Conservation (phyloP, 2,329 filamentous ascomycete genomes). For the Microthyrium microscopicum region DNA sequence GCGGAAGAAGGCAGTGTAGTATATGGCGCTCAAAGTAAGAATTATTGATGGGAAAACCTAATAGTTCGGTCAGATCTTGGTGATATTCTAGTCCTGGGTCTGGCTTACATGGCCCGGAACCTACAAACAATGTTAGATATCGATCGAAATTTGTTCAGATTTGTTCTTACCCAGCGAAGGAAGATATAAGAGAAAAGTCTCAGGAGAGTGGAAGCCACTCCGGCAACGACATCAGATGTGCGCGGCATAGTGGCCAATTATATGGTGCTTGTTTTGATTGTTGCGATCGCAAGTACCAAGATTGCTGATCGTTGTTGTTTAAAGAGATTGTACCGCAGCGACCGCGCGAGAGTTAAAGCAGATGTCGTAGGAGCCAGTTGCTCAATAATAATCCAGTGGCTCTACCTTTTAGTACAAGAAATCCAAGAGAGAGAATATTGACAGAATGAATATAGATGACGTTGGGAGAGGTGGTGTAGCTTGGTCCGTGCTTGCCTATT, state of each 20-base stretch:
- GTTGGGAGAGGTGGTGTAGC: too few species aligned
- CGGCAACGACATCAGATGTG: slow-evolving; percentile 18
- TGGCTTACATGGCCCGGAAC: slow-evolving; percentile 8
- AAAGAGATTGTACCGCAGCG: too few species aligned
- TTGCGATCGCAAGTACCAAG: too few species aligned
- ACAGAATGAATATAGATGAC: too few species aligned
- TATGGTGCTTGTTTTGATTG: too few species aligned
- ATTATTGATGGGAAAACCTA: slow-evolving; percentile 26
- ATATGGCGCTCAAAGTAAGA: slow-evolving; percentile 48
- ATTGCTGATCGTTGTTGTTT: too few species aligned
- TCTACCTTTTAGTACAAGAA: too few species aligned
- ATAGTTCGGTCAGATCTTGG: slow-evolving; percentile 6
- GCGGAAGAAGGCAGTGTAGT: slow-evolving; percentile 45
- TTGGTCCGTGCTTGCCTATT: too few species aligned
- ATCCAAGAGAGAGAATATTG: too few species aligned
- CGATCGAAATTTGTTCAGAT: slow-evolving; percentile 5
- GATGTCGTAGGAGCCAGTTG: too few species aligned
- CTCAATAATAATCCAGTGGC: too few species aligned
- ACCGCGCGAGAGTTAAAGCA: too few species aligned
- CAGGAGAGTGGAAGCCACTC: slow-evolving; percentile 31
- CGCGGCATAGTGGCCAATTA: slow-evolving; percentile 20
- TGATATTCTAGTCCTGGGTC: slow-evolving; percentile 12
- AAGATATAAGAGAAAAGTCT: slow-evolving; percentile 39
- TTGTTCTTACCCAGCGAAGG: slow-evolving; percentile 39
- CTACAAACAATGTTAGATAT: slow-evolving; percentile 1